Base-by-base conservation (phyloP, 768 basidiomycete genomes). In the Tricholoma furcatifolium region DNA sequence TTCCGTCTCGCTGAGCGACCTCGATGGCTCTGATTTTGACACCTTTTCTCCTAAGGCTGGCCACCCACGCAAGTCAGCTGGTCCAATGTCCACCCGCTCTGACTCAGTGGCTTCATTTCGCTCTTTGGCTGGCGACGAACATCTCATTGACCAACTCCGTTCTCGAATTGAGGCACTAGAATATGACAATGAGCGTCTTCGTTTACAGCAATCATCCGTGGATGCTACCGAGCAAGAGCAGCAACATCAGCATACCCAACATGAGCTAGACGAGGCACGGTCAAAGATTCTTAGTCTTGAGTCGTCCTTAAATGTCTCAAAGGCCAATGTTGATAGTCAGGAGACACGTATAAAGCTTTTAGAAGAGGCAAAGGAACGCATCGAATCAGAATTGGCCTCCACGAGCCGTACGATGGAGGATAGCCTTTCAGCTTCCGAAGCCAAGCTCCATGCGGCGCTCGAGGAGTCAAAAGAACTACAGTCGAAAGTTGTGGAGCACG, bases 151-250 rank as follows among this genome's bases (percentile, higher is more conserved):
- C 18, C 67, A 69, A 55, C 68, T 80, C 43, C 80, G 77, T 46
- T 77, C 70, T 5, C 74, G 80, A 17, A 61, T 91, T 30, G 78
- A 84, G 51, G 76, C 80, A 1, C 72, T 89, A 8, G 87, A 91
- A 63, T 81, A 81, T 50, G 90, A 93, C 64, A 89, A 86, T 53
- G 74, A 75, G 45, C 78, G 84, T 18, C 70, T 93, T 24, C 79
- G 77, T 47, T 58, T 66, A 7, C 56, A 72, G 15, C 64, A 64
- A 5, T 48, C 53, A 15, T 23, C 53, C 41, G 65, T 57, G 72
- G 50, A 74, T 56, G 62, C 78, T 70, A 48, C 75, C 59, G 65
- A 75, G 67, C 41, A 76, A 65, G 54, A 75, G 69, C 41, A 76
- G 31, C 73, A 75, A 54, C 63, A 75, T 67, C 41, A 76, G 65